Percentiles rank a stretch among this genome's conserved stretches.
These are phyloP conservation scores for Eucalyptus regnans DNA, from an alignment of 345 rosid species.

Conservation along the genomic window DNA sequence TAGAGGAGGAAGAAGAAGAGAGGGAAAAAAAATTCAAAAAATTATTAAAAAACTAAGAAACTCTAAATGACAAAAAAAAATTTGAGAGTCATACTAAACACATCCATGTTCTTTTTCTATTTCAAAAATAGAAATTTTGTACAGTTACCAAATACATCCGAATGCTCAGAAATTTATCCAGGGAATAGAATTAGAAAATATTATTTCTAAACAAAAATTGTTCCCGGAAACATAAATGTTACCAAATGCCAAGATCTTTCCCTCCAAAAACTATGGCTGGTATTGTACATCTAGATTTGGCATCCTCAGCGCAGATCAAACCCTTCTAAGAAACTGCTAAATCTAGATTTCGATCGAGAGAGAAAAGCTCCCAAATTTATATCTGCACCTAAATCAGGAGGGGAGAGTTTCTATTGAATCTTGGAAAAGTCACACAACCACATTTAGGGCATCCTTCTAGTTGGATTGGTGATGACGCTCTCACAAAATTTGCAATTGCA, in stretches of 20 bases:
- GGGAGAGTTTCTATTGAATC: background rate
- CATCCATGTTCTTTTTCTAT: too few relatives aligned
- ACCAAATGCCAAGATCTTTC: background rate
- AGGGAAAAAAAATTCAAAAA: rapidly evolving
- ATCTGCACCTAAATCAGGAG: background rate
- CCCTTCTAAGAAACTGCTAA: background rate
- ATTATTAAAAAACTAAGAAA: too few relatives aligned
- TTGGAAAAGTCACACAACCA: background rate
- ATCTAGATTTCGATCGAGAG: background rate
- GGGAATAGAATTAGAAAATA: too few relatives aligned
- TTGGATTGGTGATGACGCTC: background rate
- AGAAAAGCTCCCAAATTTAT: background rate
- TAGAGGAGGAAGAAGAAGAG: too few relatives aligned
- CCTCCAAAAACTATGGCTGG: background rate
- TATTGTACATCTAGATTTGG: too few relatives aligned
- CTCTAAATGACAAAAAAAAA: too few relatives aligned
- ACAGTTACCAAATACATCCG: rapidly evolving
- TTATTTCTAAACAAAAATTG: rapidly evolving
- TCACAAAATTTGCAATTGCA: background rate
- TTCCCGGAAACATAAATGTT: rapidly evolving
- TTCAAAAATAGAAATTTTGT: rapidly evolving
- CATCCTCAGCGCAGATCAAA: background rate
- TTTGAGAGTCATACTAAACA: too few relatives aligned
- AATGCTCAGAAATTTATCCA: rapidly evolving
- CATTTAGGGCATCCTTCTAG: background rate